Conservation (phyloP, 2,329 filamentous ascomycete genomes). For the Gyromitra esculenta region DNA sequence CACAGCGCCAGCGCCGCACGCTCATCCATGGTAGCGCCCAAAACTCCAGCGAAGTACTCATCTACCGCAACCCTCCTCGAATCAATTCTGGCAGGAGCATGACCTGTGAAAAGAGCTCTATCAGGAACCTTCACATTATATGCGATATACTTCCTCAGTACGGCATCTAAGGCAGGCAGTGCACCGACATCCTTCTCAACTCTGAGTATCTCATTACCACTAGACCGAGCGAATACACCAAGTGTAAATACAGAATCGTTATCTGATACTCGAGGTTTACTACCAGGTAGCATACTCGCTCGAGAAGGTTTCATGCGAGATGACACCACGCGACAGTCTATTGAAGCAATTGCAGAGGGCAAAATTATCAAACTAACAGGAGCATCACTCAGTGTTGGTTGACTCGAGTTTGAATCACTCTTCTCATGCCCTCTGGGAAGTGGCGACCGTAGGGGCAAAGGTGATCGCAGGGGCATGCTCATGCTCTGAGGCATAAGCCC, state of each 20-base stretch:
- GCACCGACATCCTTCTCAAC: constrained; percentile 90
- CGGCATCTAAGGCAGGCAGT: constrained; percentile 81
- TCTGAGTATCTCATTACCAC: constrained; percentile 84
- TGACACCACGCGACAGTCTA: constrained; percentile 87
- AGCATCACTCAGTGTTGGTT: constrained; percentile 33
- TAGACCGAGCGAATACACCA: constrained; percentile 80
- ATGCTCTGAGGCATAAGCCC: constrained; percentile 36
- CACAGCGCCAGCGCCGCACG: constrained; percentile 82
- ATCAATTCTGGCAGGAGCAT: constrained; percentile 93
- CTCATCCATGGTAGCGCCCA: constrained; percentile 84
- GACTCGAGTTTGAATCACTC: constrained; percentile 45
- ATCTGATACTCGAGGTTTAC: constrained; percentile 70
- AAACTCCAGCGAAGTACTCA: constrained; percentile 81
- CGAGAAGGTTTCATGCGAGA: constrained; percentile 94
- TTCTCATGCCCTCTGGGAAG: constrained; percentile 46
- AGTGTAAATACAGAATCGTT: constrained; percentile 95
- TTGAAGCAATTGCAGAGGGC: constrained; percentile 85
- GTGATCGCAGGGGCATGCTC: constrained; percentile 39
- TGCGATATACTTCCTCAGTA: constrained; percentile 76
- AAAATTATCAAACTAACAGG: constrained; percentile 75
- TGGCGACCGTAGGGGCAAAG: constrained; percentile 30
- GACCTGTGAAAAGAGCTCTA: constrained; percentile 84
- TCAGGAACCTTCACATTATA: constrained; percentile 84
- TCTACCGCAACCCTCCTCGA: constrained; percentile 83
- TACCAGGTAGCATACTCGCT: constrained; percentile 80